These are phyloP conservation scores for Bipolaris sorokiniana DNA, from an alignment of 2,329 filamentous ascomycete genomes.

Conservation along the genomic window DNA sequence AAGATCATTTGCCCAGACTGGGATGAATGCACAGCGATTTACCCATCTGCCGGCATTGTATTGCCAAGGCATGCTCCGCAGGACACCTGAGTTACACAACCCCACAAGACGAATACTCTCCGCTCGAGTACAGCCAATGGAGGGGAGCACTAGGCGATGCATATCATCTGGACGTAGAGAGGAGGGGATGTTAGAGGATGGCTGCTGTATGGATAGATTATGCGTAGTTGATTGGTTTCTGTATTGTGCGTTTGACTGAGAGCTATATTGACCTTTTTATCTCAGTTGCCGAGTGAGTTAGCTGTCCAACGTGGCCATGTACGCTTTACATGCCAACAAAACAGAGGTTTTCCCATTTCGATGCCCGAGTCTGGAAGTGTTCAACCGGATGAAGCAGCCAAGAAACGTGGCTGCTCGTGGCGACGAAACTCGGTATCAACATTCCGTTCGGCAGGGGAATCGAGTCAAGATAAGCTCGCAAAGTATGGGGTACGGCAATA, in stretches of 20 bases:
- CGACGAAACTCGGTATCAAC: constrained; percentile 3
- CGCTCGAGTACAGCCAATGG: constrained; percentile 16
- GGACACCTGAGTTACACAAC: constrained; percentile 23
- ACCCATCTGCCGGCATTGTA: constrained; percentile 39
- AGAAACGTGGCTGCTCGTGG: background rate
- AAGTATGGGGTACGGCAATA: constrained; percentile 1
- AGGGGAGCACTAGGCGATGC: constrained; percentile 27
- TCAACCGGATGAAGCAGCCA: constrained; percentile 5
- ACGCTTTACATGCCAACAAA: background rate
- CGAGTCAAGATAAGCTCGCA: background rate
- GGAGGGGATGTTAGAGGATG: constrained; percentile 9
- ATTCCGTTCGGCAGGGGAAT: background rate
- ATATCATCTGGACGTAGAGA: constrained; percentile 37
- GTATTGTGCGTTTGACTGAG: background rate
- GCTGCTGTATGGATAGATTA: background rate
- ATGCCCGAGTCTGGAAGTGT: constrained; percentile 2
- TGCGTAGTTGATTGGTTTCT: background rate
- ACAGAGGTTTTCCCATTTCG: background rate
- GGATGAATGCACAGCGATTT: constrained; percentile 26
- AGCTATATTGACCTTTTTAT: background rate
- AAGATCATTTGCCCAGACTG: constrained; percentile 25
- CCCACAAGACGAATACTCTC: constrained; percentile 33
- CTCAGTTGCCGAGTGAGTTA: background rate
- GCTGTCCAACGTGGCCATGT: background rate
- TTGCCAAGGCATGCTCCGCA: constrained; percentile 20